A percentile compares a stretch with the other conserved stretches of the same genome.
These are phyloP conservation scores for Ogataea pilisensis DNA, from an alignment of 805 yeast genomes.

Conservation along the genomic window DNA sequence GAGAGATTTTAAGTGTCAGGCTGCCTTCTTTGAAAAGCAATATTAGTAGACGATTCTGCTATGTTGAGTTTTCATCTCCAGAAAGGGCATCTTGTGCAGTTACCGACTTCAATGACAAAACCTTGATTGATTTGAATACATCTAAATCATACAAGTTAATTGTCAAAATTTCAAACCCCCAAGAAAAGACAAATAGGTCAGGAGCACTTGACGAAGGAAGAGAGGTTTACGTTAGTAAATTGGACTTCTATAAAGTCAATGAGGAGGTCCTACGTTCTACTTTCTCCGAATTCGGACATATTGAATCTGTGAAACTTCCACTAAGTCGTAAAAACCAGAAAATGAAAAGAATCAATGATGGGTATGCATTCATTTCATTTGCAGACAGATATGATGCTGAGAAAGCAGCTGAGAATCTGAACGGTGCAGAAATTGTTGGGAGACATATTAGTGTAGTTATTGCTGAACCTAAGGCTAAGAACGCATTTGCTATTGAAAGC, in stretches of 20 bases:
- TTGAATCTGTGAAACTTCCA: conserved; percentile 53
- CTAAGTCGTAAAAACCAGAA: conserved; percentile 27
- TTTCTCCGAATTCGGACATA: conserved; percentile 47
- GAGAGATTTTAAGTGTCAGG: conserved; percentile 45
- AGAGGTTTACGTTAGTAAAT: conserved; percentile 51
- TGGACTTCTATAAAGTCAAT: conserved; percentile 43
- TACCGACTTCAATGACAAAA: conserved; percentile 35
- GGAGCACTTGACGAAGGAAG: conserved; percentile 50
- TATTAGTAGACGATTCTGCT: conserved; percentile 65
- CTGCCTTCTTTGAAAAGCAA: conserved; percentile 59
- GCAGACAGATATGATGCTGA: conserved; percentile 39
- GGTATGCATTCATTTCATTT: conserved; percentile 64
- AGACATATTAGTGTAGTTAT: conserved; percentile 45
- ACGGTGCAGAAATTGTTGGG: conserved; percentile 41
- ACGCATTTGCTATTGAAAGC: conserved; percentile 2
- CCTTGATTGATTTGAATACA: conserved; percentile 26
- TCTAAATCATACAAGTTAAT: conserved; percentile 36
- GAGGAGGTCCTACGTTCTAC: conserved; percentile 35
- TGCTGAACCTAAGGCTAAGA: conserved; percentile 32
- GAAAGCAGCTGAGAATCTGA: conserved; percentile 37
- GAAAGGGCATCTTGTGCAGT: conserved; percentile 45
- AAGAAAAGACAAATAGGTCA: conserved; percentile 35
- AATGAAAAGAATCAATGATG: conserved; percentile 43
- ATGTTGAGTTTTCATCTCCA: conserved; percentile 49
- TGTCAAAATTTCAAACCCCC: conserved; percentile 63